Evolutionary conservation across 768 basidiomycete genomes (phyloP).

Genomic region (Mycena kentingensis): DNA sequence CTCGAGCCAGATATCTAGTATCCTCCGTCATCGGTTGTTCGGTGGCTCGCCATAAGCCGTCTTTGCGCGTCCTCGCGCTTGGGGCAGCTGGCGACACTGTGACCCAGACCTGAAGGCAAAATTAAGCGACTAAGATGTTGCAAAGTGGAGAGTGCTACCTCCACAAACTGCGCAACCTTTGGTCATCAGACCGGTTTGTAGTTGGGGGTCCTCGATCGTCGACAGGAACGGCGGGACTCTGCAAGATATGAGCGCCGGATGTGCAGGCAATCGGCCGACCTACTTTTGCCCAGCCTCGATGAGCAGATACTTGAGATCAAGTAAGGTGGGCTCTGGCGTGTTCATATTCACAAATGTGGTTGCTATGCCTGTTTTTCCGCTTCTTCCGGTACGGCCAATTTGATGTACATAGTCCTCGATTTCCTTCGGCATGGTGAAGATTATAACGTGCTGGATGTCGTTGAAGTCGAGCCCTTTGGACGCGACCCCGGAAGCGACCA

Average conservation of each 20-base stretch:
- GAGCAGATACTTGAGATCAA: constrained; percentile 95
- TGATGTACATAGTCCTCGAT: constrained; percentile 99
- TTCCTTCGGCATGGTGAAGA: constrained; percentile 99
- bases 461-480: constrained; percentile 99
- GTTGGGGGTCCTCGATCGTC: constrained; percentile 87
- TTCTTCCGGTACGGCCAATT: constrained; percentile 96
- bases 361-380: constrained; percentile 97
- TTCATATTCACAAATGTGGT: constrained; percentile 99
- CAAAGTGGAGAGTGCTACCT: no score
- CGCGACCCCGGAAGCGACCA: constrained; percentile 98
- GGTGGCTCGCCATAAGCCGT: constrained; percentile 86
- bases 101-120: constrained; percentile 74
- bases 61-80: constrained; percentile 94
- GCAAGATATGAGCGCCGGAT: constrained; percentile 15
- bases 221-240: constrained; percentile 93
- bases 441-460: constrained; percentile 98
- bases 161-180: constrained; percentile 97
- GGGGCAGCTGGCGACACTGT: constrained; percentile 92
- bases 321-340: constrained; percentile 91
- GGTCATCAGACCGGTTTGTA: constrained; percentile 36
- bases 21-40: constrained; percentile 60
- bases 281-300: constrained; percentile 98
- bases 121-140: no score
- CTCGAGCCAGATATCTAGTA: constrained; percentile 27
- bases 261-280: constrained; percentile 28